Percentiles rank a stretch among this genome's conserved stretches.
Evolutionary conservation across 1,139 yeast species (phyloP).

Genomic region (Magnusiomyces tetraspermus): DNA sequence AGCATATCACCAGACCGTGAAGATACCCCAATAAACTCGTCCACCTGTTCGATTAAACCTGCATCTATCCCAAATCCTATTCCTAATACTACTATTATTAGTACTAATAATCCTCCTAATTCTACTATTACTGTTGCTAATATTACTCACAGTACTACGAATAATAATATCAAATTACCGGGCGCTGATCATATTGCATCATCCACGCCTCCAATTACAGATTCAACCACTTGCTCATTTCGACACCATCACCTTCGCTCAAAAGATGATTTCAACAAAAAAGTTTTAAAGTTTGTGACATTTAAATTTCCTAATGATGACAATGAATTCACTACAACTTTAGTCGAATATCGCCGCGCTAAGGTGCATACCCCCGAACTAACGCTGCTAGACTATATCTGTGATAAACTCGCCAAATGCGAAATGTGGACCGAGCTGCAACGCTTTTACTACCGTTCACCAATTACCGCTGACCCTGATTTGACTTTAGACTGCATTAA

Average conservation of each 20-base stretch:
- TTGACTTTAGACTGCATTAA: constrained; percentile 20
- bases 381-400: constrained; percentile 11
- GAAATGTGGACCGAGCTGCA: constrained; percentile 12
- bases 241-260: constrained; percentile 1
- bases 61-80: no score
- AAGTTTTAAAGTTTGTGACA: constrained; percentile 6
- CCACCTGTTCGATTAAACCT: no score
- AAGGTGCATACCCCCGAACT: constrained; percentile 5
- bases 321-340: constrained; percentile 8
- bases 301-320: constrained; percentile 13
- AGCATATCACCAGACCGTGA: background rate
- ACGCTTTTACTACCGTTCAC: constrained; percentile 18
- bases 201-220: background rate
- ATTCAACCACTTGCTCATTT: background rate
- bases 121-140: no score
- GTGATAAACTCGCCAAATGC: constrained; percentile 7
- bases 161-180: no score
- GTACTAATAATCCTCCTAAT: no score
- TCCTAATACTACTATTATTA: no score
- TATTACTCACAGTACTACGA: no score
- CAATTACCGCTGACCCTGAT: constrained; percentile 17
- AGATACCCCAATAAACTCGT: no score
- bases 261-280: background rate
- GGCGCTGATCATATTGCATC: background rate
- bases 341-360: constrained; percentile 6